Percentiles rank a stretch among this genome's conserved stretches.
phyloP scores from a whole-genome alignment of 495 filamentous ascomycete genomes.

The Hyaloscypha hepaticicola region DNA sequence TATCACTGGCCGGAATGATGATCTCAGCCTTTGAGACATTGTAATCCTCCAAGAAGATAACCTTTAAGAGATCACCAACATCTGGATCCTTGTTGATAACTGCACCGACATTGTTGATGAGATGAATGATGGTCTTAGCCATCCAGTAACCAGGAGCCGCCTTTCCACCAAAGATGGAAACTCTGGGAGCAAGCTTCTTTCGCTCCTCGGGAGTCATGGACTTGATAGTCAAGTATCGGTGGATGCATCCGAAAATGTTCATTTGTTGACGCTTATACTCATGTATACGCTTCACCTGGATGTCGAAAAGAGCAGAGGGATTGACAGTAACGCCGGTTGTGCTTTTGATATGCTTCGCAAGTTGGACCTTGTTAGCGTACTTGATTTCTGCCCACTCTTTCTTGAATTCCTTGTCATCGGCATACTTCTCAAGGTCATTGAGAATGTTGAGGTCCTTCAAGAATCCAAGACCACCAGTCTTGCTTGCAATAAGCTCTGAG shows the following conservation, averaged over 20 bases:
- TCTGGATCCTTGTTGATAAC: conserved; percentile 91
- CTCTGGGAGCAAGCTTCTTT: conserved; percentile 87
- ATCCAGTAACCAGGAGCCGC: conserved; percentile 99
- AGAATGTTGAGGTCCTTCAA: conserved; percentile 84
- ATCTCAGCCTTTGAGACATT: conserved; percentile 99
- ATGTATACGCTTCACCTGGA: conserved; percentile 98
- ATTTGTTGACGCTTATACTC: conserved; percentile 99
- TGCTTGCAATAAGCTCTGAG: conserved; percentile 88
- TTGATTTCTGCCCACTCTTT: conserved; percentile 93
- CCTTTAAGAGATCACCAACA: conserved; percentile 91
- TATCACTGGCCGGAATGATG: conserved; percentile 89
- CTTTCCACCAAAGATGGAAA: conserved; percentile 97
- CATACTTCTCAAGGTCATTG: conserved; percentile 74
- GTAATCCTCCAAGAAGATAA: conserved; percentile 96
- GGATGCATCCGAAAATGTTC: conserved; percentile 97
- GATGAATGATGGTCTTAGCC: conserved; percentile 97
- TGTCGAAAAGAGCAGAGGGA: conserved; percentile 86
- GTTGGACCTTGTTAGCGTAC: conserved; percentile 63
- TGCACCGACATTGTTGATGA: conserved; percentile 88
- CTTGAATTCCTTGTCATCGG: conserved; percentile 85
- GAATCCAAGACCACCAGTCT: conserved; percentile 78
- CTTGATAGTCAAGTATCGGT: conserved; percentile 90
- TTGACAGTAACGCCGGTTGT: conserved; percentile 78
- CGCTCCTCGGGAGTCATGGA: conserved; percentile 76
- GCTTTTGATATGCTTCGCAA: conserved; percentile 86